Evolutionary conservation across 495 filamentous ascomycete species (phyloP), one percentile per base, ranked within the genome.

Genomic region (Penicillium robsamsonii): DNA sequence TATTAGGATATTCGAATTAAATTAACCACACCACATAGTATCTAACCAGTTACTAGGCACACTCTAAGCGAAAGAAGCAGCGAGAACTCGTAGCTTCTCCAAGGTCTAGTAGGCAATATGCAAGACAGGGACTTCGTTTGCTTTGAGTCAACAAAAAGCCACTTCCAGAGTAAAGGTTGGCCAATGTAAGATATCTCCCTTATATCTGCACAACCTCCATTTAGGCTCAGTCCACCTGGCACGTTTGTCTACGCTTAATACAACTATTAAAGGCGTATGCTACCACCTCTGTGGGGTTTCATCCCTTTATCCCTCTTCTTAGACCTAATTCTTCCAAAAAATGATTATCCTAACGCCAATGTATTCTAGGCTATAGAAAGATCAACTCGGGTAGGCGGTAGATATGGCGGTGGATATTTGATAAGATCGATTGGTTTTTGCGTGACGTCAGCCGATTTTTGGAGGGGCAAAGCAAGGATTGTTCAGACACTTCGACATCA

Each of bases 401-500:
- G 5, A 38, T 17, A 38, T 2, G 35, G 35, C 35, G 35, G 35
- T 38, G 35, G 35, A 15, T 38, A n/a, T 38, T 38, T 3, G 35
- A 38, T 38, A 38, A 17, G 35, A 38, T 38, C 17, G 35, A 38
- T 38, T 38, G 35, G 35, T n/a, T 2, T 38, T 17, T 18, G 50
- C 60, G 61, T 68, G 65, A 68, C 65, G 63, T 68, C 65, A 68
- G 63, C 63, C 53, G 38, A 42, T 22, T 37, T 60, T 50, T 35
- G 51, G 58, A 59, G 58, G 54, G 51, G 58, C 41, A 43, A 5
- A 30, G 22, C 22, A 25, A n/a, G 15, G 33, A 45, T 10, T 17
- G 11, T 42, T 29, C 9, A 15, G 27, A 13, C 33, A 48, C 22
- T 25, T 29, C 41, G 46, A 62, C 58, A 30, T 30, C 33, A 20